These are phyloP conservation scores for Hypoxylon subgilvum DNA, from an alignment of 495 filamentous ascomycete genomes.

Conservation along the genomic window DNA sequence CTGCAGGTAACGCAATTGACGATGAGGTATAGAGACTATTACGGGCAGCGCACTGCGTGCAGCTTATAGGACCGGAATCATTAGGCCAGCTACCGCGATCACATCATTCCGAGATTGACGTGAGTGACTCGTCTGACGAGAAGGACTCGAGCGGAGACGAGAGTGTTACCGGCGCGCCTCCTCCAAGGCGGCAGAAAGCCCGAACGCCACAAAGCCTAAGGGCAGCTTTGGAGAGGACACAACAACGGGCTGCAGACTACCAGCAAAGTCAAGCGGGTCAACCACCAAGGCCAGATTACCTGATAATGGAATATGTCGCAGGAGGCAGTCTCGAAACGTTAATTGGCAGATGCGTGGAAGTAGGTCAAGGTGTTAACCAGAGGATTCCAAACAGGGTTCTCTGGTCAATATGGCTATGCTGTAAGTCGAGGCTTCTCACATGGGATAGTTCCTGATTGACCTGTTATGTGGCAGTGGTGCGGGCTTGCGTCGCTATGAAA, in stretches of 20 bases:
- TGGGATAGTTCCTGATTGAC: background rate
- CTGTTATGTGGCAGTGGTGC: slow-evolving; percentile 23
- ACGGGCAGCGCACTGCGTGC: slow-evolving; percentile 16
- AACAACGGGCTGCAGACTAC: background rate
- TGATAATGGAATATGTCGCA: slow-evolving; percentile 21
- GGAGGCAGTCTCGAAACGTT: slow-evolving; percentile 9
- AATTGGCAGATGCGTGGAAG: background rate
- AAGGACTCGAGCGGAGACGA: slow-evolving; percentile 19
- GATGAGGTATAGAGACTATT: background rate
- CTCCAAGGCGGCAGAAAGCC: background rate
- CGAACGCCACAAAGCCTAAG: background rate
- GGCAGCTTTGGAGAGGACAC: background rate
- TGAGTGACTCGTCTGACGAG: slow-evolving; percentile 11
- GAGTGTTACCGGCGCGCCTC: background rate
- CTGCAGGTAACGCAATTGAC: background rate
- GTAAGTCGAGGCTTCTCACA: slow-evolving; percentile 8
- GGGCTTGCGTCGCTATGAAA: slow-evolving; percentile 23
- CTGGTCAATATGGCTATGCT: slow-evolving; percentile 27
- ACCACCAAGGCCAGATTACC: slow-evolving; percentile 6
- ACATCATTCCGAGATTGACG: background rate
- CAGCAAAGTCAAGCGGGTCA: background rate
- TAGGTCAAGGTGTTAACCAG: background rate
- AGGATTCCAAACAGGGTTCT: slow-evolving; percentile 16
- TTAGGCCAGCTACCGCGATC: background rate
- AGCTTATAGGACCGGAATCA: background rate